phyloP scores from a whole-genome alignment of 169 alveolate genomes.

The Theileria equi region DNA sequence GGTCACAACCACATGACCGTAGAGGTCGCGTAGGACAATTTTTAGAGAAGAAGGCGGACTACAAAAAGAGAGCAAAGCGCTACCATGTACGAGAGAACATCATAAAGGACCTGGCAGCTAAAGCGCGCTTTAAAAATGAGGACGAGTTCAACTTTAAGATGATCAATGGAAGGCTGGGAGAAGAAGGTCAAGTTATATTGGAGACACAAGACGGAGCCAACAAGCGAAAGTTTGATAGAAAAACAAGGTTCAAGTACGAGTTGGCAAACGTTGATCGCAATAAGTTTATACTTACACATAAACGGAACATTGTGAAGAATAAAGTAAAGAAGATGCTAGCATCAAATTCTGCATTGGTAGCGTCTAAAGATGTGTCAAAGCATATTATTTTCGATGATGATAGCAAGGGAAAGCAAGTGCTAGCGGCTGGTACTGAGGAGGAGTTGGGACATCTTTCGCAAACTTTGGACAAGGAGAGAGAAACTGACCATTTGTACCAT shows the following conservation, averaged over 20 bases:
- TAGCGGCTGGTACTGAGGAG: neutral
- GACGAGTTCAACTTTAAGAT: constrained; percentile 61
- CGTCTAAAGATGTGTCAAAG: neutral
- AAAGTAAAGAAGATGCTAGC: neutral
- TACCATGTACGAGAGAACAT: constrained; percentile 45
- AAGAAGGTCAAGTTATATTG: constrained; percentile 51
- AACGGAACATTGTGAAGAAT: neutral
- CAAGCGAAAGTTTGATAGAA: constrained; percentile 9
- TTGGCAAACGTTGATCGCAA: constrained; percentile 25
- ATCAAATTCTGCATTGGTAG: neutral
- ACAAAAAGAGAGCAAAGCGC: constrained; percentile 57
- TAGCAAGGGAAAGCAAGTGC: neutral
- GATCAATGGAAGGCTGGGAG: constrained; percentile 48
- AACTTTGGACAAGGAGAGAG: neutral
- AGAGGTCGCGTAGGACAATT: constrained; percentile 30
- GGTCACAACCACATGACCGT: constrained; percentile 57
- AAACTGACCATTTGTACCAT: constrained; percentile 1
- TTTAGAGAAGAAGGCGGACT: constrained; percentile 62
- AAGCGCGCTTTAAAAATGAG: constrained; percentile 40
- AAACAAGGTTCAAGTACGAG: constrained; percentile 9
- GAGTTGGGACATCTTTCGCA: neutral
- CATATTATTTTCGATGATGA: neutral
- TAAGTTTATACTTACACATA: constrained; percentile 41
- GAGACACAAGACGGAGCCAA: constrained; percentile 15
- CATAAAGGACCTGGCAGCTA: constrained; percentile 38